phyloP scores from a whole-genome alignment of 2,329 filamentous ascomycete species.

The Incumbomyces delicatus region DNA sequence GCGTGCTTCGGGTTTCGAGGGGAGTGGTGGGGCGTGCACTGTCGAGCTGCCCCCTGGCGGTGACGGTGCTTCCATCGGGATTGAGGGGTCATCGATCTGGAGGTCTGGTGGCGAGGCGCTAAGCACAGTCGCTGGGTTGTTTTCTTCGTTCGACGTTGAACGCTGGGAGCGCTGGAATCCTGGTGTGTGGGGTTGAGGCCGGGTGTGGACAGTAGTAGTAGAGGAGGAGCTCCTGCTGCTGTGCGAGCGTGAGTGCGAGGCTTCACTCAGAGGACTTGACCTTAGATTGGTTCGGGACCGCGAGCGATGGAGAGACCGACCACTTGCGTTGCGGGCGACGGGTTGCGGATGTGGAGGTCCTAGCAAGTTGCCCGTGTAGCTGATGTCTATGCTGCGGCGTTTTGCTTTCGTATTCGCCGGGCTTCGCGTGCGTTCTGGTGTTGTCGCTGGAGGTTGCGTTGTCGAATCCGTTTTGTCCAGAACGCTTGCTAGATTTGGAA shows the following conservation, averaged over 20 bases:
- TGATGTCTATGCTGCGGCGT: slow-evolving; percentile 3
- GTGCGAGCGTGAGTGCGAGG: not conserved
- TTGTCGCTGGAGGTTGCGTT: not conserved
- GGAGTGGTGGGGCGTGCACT: not conserved
- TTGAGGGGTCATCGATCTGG: not conserved
- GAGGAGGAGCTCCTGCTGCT: not conserved
- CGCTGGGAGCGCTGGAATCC: too few species aligned
- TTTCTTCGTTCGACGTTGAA: not conserved
- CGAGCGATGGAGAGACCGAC: not conserved
- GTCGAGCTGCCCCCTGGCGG: not conserved
- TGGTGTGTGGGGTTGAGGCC: not conserved
- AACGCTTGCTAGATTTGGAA: not conserved
- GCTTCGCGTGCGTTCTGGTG: not conserved
- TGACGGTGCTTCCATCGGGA: not conserved
- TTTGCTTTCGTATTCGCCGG: slow-evolving; percentile 5
- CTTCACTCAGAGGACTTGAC: not conserved
- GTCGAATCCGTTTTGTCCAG: not conserved
- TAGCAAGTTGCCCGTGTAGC: not conserved
- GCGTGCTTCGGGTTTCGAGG: not conserved
- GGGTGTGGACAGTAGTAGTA: not conserved
- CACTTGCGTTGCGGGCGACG: not conserved
- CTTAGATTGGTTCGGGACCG: not conserved
- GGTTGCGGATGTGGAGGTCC: not conserved
- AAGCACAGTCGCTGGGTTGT: not conserved
- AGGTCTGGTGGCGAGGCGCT: not conserved